A percentile compares a stretch with the other conserved stretches of the same genome.
These are phyloP conservation scores for Cryptococcus depauperatus DNA, from an alignment of 1,284 basidiomycete species.

Conservation along the genomic window DNA sequence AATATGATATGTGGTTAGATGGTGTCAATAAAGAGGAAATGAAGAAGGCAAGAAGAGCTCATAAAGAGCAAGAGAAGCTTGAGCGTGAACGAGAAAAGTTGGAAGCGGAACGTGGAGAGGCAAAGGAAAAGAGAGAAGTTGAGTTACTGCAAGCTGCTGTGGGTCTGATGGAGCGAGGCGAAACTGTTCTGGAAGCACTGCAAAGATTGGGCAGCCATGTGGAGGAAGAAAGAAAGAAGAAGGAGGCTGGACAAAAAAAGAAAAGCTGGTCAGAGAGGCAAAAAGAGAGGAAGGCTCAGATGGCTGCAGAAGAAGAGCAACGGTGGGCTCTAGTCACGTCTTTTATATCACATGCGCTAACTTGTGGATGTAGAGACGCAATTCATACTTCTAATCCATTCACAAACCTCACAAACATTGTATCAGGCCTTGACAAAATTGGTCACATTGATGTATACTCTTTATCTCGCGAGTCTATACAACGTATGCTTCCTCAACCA, in stretches of 20 bases:
- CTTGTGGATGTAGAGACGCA: conserved; percentile 14
- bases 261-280: conserved; percentile 44
- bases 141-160: conserved; percentile 63
- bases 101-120: conserved; percentile 48
- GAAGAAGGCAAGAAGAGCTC: conserved; percentile 68
- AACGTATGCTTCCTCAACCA: conserved; percentile 40
- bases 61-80: conserved; percentile 56
- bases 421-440: conserved; percentile 38
- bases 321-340: conserved; percentile 21
- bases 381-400: conserved; percentile 37
- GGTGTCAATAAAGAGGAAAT: conserved; percentile 79
- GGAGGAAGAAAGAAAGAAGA: conserved; percentile 52
- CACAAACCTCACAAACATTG: conserved; percentile 40
- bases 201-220: conserved; percentile 70
- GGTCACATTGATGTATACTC: conserved; percentile 46
- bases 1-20: conserved; percentile 93
- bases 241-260: conserved; percentile 36
- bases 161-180: conserved; percentile 70
- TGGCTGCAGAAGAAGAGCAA: conserved; percentile 20
- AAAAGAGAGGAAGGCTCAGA: conserved; percentile 40
- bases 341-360: conserved; percentile 4
- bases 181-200: conserved; percentile 81
- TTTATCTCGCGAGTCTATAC: conserved; percentile 42
- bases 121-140: conserved; percentile 52
- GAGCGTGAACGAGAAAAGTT: conserved; percentile 61